These are phyloP conservation scores for Esteya vermicola DNA, from an alignment of 2,329 filamentous ascomycete genomes.

Conservation along the genomic window DNA sequence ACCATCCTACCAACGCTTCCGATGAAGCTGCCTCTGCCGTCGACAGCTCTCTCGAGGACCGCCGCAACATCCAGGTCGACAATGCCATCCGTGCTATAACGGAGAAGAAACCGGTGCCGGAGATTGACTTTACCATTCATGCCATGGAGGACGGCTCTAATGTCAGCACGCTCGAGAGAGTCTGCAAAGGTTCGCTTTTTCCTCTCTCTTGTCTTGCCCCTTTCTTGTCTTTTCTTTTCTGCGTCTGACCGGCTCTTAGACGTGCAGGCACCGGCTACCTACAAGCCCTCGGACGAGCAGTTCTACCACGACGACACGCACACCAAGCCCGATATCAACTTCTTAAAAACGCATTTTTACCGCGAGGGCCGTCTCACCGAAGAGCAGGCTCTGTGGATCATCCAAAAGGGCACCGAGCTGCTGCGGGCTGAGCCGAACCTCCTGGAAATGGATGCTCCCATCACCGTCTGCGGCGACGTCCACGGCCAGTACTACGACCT, in stretches of 20 bases:
- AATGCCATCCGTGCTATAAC: conserved; percentile 84
- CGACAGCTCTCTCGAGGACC: conserved; percentile 19
- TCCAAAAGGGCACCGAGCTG: conserved; percentile 74
- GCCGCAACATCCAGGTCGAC: conserved; percentile 55
- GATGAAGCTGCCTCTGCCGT: conserved; percentile 14
- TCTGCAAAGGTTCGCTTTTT: conserved; percentile 75
- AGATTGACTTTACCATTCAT: conserved; percentile 97
- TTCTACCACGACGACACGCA: conserved; percentile 82
- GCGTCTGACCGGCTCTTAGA: conserved; percentile 39
- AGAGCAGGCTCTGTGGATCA: conserved; percentile 93
- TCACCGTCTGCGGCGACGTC: conserved; percentile 95
- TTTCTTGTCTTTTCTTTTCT: conserved; percentile 1
- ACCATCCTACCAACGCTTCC: conserved; percentile 22
- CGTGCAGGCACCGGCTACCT: conserved; percentile 92
- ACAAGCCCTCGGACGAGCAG: conserved; percentile 81
- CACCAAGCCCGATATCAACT: conserved; percentile 80
- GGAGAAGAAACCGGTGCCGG: conserved; percentile 88
- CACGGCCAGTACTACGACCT: conserved; percentile 98
- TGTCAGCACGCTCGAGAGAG: conserved; percentile 88
- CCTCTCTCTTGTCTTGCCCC: neutral
- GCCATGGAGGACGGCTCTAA: conserved; percentile 95
- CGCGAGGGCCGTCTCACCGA: conserved; percentile 93
- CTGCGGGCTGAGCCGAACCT: conserved; percentile 86
- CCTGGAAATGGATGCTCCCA: conserved; percentile 97
- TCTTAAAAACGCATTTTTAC: conserved; percentile 97